phyloP scores from a whole-genome alignment of 2,329 filamentous ascomycete species.

The Colletotrichum lentis region DNA sequence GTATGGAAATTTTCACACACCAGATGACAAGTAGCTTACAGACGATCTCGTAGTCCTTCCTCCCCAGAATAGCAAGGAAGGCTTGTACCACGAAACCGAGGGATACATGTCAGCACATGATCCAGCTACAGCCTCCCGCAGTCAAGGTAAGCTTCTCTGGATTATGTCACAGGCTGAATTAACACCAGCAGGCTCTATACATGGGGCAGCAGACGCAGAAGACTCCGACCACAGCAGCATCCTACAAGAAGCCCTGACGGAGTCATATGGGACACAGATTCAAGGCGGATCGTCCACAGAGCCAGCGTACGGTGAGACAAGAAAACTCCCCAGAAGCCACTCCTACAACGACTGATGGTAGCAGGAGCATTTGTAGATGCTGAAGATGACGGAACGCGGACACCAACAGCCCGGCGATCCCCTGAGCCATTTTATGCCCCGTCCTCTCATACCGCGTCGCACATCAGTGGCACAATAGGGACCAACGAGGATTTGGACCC shows the following conservation, averaged over 20 bases:
- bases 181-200: constrained; percentile 14
- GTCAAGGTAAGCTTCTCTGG: not conserved
- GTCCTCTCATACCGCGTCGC: not conserved
- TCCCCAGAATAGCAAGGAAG: not conserved
- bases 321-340: not conserved
- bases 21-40: not conserved
- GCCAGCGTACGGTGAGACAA: constrained; percentile 29
- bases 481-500: constrained; percentile 45
- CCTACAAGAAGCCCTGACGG: not conserved
- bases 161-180: not conserved
- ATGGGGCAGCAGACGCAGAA: not conserved
- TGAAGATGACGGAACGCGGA: constrained; percentile 42
- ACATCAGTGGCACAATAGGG: constrained; percentile 30
- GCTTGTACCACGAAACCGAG: constrained; percentile 3
- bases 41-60: not conserved
- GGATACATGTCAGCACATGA: not conserved
- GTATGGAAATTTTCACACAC: not conserved
- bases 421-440: not conserved
- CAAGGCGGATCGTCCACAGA: constrained; percentile 27
- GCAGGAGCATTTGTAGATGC: constrained; percentile 33
- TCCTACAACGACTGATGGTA: constrained; percentile 1
- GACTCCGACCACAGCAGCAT: constrained; percentile 6
- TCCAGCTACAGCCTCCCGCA: not conserved
- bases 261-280: constrained; percentile 8
- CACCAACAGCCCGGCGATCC: constrained; percentile 37